Evolutionary conservation across 192 early-diverging fungal species (phyloP), one percentile per base, ranked within the genome.

Genomic region (Entomortierella lignicola): DNA sequence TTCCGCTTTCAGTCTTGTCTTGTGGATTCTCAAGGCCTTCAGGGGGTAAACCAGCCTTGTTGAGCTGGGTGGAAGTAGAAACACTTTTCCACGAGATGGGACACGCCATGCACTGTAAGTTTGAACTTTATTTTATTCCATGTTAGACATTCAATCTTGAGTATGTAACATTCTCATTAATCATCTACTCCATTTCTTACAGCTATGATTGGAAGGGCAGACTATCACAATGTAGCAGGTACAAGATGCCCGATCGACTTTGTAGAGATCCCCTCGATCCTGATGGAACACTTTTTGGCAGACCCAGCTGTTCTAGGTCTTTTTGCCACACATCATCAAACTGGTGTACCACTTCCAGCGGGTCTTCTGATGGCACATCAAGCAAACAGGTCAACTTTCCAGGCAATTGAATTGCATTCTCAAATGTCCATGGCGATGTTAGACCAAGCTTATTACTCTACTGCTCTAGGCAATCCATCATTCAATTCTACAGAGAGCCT

Each of bases 11-110:
- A 4, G 94, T 90, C 0, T 69, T 95, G 52, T 92, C 91, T 17
- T 94, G 92, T 67, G 91, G 92, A 50, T 95, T 94, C 55, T 66
- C 88, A 7, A 64, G 68, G 23, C 85, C 89, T 41, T 42, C 34
- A 51, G 52, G 72, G 34, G 71, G 77, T 15, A 63, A 69, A 18
- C 93, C 96, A 6, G 80, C 88, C 7, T 66, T 95, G 47, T 72
- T 99, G 66, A 88, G 83, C 32, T 89, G 92, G 85, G 77, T 74
- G 58, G 95, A 98, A 70, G 92, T 98, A 29, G 97, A 98, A 75
- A 99, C 98, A 0, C 80, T 98, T 3, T 99, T 98, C 83, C 98
- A 99, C 80, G 98, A 99, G 65, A 98, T 98, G 96, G 98, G 98
- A 4, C 98, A 99, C 69, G 98, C 95, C 3, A 94, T 99, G 92